A percentile compares a stretch with the other conserved stretches of the same genome.
Evolutionary conservation across 352 stramenopile genomes (phyloP).

Genomic region (Globisporangium solare): DNA sequence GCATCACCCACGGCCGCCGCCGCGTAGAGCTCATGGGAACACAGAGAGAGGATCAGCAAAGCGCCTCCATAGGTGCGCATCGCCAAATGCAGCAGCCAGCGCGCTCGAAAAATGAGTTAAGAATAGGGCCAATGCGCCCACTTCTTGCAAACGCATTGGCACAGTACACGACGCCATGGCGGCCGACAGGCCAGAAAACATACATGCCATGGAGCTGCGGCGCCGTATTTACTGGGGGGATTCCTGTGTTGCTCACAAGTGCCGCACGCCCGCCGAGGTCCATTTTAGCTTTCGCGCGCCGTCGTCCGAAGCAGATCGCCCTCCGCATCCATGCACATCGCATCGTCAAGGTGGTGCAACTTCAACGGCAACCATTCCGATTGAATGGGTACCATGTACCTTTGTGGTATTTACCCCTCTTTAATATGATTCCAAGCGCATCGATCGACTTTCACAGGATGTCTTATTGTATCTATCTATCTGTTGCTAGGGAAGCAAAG

Average conservation of each 20-base stretch:
- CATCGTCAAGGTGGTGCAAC: too few relatives aligned
- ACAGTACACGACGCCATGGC: too few relatives aligned
- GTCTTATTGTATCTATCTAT: slow-evolving; percentile 1
- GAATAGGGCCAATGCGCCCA: neutral
- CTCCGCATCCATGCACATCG: slow-evolving; percentile 3
- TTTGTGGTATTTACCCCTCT: neutral
- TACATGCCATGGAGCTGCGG: too few relatives aligned
- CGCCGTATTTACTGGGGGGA: neutral
- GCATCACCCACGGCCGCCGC: slow-evolving; percentile 20
- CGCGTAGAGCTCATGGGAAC: slow-evolving; percentile 1
- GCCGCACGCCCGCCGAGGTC: slow-evolving; percentile 7
- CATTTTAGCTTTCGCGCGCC: slow-evolving; percentile 11
- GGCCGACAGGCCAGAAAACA: too few relatives aligned
- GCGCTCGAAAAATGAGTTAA: neutral
- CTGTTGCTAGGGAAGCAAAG: neutral
- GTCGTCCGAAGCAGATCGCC: slow-evolving; percentile 1
- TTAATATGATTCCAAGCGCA: neutral
- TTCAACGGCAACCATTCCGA: too few relatives aligned
- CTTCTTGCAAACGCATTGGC: too few relatives aligned
- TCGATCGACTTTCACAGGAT: neutral
- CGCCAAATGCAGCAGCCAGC: too few relatives aligned
- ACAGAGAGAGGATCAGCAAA: neutral
- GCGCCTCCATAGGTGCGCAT: too few relatives aligned
- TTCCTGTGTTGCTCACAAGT: neutral
- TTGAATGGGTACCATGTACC: too few relatives aligned